A percentile compares a stretch with the other conserved stretches of the same genome.
Conservation (phyloP, 1,139 yeast species). For the Candida pseudoviswanathii region DNA sequence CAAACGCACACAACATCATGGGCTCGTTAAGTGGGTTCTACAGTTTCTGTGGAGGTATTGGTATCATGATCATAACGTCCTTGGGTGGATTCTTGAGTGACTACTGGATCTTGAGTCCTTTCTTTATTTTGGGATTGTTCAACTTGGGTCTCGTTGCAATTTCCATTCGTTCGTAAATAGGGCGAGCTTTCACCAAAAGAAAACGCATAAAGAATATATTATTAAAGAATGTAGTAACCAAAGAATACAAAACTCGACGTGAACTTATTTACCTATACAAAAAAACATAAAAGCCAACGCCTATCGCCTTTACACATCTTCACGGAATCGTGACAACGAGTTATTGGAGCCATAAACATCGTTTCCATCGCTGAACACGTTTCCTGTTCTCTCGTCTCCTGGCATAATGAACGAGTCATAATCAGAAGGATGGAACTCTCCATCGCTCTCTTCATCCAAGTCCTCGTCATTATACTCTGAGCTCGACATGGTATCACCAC, state of each 20-base stretch:
- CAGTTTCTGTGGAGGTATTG: conserved; percentile 69
- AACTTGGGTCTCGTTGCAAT: conserved; percentile 22
- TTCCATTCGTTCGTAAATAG: conserved; percentile 3
- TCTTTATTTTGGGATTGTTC: conserved; percentile 53
- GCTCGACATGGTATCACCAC: conserved; percentile 10
- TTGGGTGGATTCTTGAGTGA: conserved; percentile 67
- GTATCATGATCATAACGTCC: conserved; percentile 59
- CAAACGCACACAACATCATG: conserved; percentile 31
- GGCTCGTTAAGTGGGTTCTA: conserved; percentile 74
- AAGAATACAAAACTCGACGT: neutral
- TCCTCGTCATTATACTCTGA: conserved; percentile 9
- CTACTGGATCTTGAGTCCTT: conserved; percentile 60
- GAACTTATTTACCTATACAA: neutral
- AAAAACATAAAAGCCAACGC: neutral
- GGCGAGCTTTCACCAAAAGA: neutral
- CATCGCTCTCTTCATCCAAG: conserved; percentile 9
- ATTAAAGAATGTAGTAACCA: neutral
- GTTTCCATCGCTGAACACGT: conserved; percentile 12
- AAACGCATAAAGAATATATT: neutral
- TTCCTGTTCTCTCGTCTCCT: conserved; percentile 10
- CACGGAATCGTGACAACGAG: conserved; percentile 17
- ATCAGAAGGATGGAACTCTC: conserved; percentile 17
- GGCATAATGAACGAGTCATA: conserved; percentile 17
- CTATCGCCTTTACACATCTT: conserved; percentile 8
- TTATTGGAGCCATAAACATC: conserved; percentile 12